phyloP scores from a whole-genome alignment of 441 rosid genomes.

The Biscutella laevigata region DNA sequence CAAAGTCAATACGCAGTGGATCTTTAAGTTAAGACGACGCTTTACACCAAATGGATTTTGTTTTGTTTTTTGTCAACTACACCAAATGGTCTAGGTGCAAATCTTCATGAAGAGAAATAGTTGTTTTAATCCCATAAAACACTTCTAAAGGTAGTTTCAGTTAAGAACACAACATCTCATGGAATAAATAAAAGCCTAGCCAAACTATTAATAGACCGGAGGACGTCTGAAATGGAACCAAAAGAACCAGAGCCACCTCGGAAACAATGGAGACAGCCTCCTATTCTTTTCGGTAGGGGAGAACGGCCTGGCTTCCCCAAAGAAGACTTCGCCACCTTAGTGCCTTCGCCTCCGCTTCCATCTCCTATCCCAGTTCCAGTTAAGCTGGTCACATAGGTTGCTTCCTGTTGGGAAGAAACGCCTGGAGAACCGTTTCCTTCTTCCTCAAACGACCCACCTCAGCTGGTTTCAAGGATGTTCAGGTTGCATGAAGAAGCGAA shows the following conservation, averaged over 20 bases:
- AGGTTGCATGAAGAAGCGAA: slow-evolving; percentile 18
- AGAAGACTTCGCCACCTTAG: slow-evolving; percentile 49
- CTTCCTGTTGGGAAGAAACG: slow-evolving; percentile 61
- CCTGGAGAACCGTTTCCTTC: slow-evolving; percentile 68
- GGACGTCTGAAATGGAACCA: slow-evolving; percentile 12
- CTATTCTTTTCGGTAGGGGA: slow-evolving; percentile 85
- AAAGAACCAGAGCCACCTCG: slow-evolving; percentile 20
- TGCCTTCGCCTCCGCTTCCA: slow-evolving; percentile 27
- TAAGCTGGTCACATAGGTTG: slow-evolving; percentile 55
- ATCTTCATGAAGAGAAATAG: background rate
- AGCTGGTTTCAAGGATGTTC: slow-evolving; percentile 7
- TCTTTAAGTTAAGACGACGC: background rate
- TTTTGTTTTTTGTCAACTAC: slow-evolving; percentile 14
- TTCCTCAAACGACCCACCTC: too few relatives aligned
- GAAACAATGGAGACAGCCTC: slow-evolving; percentile 49
- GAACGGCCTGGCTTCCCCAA: slow-evolving; percentile 63
- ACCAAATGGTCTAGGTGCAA: slow-evolving; percentile 30
- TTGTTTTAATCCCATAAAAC: slow-evolving; percentile 16
- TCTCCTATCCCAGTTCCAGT: slow-evolving; percentile 29
- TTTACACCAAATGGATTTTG: background rate
- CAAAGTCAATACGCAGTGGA: slow-evolving; percentile 1
- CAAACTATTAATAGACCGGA: background rate
- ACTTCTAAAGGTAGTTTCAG: slow-evolving; percentile 17
- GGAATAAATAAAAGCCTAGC: background rate
- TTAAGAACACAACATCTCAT: slow-evolving; percentile 16